Conservation (phyloP, 495 filamentous ascomycete genomes). For the Neurospora sp. region DNA sequence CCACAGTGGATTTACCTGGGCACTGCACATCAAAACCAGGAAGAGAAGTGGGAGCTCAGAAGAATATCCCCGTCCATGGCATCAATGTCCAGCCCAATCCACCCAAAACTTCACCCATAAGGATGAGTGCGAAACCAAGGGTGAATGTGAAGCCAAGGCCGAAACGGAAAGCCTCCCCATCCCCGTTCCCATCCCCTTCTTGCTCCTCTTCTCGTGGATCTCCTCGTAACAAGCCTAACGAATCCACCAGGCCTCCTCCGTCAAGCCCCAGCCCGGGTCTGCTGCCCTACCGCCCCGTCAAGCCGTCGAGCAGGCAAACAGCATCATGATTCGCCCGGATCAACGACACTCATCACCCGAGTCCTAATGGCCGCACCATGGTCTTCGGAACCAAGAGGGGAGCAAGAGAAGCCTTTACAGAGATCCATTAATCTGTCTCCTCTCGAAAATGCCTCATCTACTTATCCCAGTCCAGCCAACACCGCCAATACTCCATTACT, state of each 20-base stretch:
- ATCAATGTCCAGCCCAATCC: not conserved
- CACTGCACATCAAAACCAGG: not conserved
- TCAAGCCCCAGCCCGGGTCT: not conserved
- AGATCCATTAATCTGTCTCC: not conserved
- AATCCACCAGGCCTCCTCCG: not conserved
- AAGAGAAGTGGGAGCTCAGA: not conserved
- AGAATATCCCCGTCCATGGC: not conserved
- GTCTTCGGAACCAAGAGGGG: not conserved
- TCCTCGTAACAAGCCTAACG: not conserved
- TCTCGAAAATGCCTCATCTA: not conserved
- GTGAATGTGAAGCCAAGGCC: not conserved
- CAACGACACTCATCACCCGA: not conserved
- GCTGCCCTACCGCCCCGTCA: not conserved
- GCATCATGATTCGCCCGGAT: not conserved
- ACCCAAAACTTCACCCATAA: not conserved
- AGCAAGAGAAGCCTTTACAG: not conserved
- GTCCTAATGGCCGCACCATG: not conserved
- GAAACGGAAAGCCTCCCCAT: not conserved
- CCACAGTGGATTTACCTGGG: not conserved
- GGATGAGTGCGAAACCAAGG: not conserved
- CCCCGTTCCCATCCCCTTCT: not conserved
- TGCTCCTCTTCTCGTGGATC: not conserved
- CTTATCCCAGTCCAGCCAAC: not conserved
- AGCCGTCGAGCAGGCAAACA: not conserved
- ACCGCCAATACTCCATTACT: not conserved